Evolutionary conservation across 2,329 filamentous ascomycete genomes (phyloP).

Genomic region (Aspergillus brasiliensis): DNA sequence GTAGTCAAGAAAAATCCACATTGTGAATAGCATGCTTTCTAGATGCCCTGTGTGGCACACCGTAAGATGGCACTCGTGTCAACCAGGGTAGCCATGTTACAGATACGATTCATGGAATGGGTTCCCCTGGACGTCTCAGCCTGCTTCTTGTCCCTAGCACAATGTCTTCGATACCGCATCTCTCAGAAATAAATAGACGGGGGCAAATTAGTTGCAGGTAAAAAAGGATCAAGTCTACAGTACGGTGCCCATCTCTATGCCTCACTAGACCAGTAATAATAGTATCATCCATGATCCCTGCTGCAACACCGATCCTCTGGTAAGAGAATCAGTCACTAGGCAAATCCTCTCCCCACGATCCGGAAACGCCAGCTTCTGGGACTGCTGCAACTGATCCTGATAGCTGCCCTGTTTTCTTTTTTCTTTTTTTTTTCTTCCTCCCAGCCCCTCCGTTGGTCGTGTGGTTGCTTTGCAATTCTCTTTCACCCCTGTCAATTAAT

Average conservation of each 20-base stretch:
- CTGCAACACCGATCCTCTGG: conserved; percentile 23
- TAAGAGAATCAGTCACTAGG: conserved; percentile 16
- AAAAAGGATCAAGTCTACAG: not conserved
- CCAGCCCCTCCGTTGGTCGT: not conserved
- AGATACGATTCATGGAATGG: not conserved
- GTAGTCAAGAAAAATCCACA: not conserved
- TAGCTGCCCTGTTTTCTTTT: conserved; percentile 15
- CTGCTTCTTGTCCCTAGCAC: conserved; percentile 12
- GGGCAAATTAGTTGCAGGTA: conserved; percentile 6
- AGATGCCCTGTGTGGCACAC: not conserved
- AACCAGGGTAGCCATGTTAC: conserved; percentile 12
- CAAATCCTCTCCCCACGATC: conserved; percentile 32
- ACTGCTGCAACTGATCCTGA: conserved; percentile 6
- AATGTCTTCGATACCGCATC: conserved; percentile 7
- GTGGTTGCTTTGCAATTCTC: conserved; percentile 12
- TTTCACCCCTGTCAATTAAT: conserved; percentile 16
- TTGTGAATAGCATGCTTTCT: not conserved
- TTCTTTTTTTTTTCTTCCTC: conserved; percentile 13
- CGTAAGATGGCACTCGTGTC: not conserved
- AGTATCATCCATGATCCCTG: conserved; percentile 13
- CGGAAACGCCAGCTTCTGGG: conserved; percentile 18
- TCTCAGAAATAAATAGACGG: conserved; percentile 6
- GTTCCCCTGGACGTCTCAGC: conserved; percentile 7
- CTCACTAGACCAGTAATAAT: conserved; percentile 16
- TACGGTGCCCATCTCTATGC: conserved; percentile 10